Conservation (phyloP, 164 flowering plant genomes). For the Dillenia turbinata region DNA sequence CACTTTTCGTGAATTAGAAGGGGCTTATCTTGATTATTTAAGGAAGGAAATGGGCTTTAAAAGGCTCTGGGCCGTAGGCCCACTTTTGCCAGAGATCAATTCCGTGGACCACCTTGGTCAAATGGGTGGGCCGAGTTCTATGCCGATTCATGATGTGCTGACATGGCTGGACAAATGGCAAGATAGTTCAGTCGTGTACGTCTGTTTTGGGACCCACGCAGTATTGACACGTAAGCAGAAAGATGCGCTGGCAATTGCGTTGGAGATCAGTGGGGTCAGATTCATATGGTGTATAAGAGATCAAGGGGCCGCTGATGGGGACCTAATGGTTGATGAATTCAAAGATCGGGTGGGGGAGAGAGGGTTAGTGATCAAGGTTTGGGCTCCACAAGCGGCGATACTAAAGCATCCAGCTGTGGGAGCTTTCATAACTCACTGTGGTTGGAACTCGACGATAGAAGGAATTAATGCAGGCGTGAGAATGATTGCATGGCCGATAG, state of each 20-base stretch:
- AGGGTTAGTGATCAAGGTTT: slow-evolving; percentile 16
- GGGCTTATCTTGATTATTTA: background rate
- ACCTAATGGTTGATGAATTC: slow-evolving; percentile 5
- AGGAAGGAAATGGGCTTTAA: slow-evolving; percentile 1
- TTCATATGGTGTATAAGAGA: slow-evolving; percentile 9
- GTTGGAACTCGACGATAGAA: slow-evolving; percentile 19
- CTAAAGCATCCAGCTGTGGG: slow-evolving; percentile 11
- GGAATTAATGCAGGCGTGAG: slow-evolving; percentile 17
- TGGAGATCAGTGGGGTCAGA: slow-evolving; percentile 15
- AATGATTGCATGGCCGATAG: slow-evolving; percentile 23
- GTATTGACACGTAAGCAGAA: slow-evolving; percentile 17
- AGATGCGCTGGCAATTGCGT: slow-evolving; percentile 3
- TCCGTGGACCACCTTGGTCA: too few species aligned
- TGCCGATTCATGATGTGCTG: background rate
- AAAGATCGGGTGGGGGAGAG: slow-evolving; percentile 17
- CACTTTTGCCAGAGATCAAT: background rate
- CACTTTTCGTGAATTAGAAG: slow-evolving; percentile 4
- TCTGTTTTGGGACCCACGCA: slow-evolving; percentile 18
- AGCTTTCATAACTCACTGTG: slow-evolving; percentile 19
- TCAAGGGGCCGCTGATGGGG: slow-evolving; percentile 7
- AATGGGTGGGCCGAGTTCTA: background rate
- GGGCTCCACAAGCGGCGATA: slow-evolving; percentile 20
- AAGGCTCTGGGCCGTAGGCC: slow-evolving; percentile 2
- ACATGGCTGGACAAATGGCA: background rate
- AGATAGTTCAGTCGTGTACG: slow-evolving; percentile 9